These are phyloP conservation scores for Capronia epimyces DNA, from an alignment of 2,329 filamentous ascomycete species.

Conservation along the genomic window DNA sequence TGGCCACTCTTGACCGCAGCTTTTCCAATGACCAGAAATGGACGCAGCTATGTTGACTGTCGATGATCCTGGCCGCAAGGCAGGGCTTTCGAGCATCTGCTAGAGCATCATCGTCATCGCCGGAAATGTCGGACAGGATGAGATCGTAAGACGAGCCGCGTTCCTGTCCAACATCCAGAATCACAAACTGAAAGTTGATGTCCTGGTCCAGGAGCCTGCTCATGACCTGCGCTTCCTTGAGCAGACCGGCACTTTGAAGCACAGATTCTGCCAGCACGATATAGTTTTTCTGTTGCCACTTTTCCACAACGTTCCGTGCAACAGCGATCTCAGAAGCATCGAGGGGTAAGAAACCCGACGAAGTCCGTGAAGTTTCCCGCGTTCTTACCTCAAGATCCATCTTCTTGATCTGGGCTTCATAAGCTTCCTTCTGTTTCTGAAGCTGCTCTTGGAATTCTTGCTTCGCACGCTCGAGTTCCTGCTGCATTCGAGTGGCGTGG, in stretches of 20 bases:
- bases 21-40: slow-evolving; percentile 95
- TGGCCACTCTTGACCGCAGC: slow-evolving; percentile 74
- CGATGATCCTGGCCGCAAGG: slow-evolving; percentile 81
- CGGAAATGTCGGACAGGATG: slow-evolving; percentile 81
- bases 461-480: slow-evolving; percentile 69
- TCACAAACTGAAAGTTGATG: slow-evolving; percentile 89
- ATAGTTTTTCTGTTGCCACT: slow-evolving; percentile 80
- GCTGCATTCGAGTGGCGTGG: slow-evolving; percentile 72
- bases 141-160: slow-evolving; percentile 94
- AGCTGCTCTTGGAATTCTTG: slow-evolving; percentile 85
- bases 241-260: slow-evolving; percentile 73
- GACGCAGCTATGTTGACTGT: slow-evolving; percentile 79
- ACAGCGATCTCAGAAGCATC: slow-evolving; percentile 66
- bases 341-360: slow-evolving; percentile 46
- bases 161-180: slow-evolving; percentile 81
- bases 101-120: slow-evolving; percentile 77
- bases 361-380: slow-evolving; percentile 46
- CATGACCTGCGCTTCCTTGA: slow-evolving; percentile 98
- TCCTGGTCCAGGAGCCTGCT: slow-evolving; percentile 91
- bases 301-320: slow-evolving; percentile 60
- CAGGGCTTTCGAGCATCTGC: slow-evolving; percentile 82
- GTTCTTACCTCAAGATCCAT: slow-evolving; percentile 51
- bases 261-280: slow-evolving; percentile 91
- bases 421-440: slow-evolving; percentile 74
- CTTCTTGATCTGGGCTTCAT: slow-evolving; percentile 76